A percentile compares a stretch with the other conserved stretches of the same genome.
Evolutionary conservation across 2,329 filamentous ascomycete genomes (phyloP).

Genomic region (Fusarium buxicola): DNA sequence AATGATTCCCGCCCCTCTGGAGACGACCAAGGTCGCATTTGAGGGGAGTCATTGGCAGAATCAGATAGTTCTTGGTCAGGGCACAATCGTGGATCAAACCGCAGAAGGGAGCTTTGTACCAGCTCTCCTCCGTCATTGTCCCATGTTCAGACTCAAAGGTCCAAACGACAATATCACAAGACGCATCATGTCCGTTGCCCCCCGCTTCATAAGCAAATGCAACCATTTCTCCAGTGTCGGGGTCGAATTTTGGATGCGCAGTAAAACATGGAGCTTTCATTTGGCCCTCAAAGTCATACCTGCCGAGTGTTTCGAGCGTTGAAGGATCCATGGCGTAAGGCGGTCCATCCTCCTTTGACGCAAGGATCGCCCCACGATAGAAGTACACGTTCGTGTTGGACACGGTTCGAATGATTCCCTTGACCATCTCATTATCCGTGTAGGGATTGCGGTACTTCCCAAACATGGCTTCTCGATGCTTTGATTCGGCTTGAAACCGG

Average conservation of each 20-base stretch:
- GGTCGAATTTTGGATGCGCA: slow-evolving; percentile 17
- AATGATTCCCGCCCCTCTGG: slow-evolving; percentile 18
- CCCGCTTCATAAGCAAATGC: slow-evolving; percentile 16
- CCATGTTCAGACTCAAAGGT: slow-evolving; percentile 4
- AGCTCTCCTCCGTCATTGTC: slow-evolving; percentile 2
- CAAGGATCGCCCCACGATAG: slow-evolving; percentile 11
- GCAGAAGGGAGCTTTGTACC: slow-evolving; percentile 22
- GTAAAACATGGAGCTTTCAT: slow-evolving; percentile 13
- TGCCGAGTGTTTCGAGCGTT: slow-evolving; percentile 16
- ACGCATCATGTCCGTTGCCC: slow-evolving; percentile 11
- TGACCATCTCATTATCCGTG: slow-evolving; percentile 20
- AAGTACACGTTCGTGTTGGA: slow-evolving; percentile 27
- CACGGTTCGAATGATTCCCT: slow-evolving; percentile 8
- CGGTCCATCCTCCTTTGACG: slow-evolving; percentile 19
- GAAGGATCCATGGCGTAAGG: slow-evolving; percentile 20
- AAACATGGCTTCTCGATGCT: slow-evolving; percentile 10
- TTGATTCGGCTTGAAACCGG: slow-evolving; percentile 1
- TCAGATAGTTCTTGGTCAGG: slow-evolving; percentile 22
- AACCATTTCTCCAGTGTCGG: slow-evolving; percentile 8
- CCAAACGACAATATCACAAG: slow-evolving; percentile 7
- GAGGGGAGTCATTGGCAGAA: slow-evolving; percentile 17
- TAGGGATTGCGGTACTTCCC: slow-evolving; percentile 24
- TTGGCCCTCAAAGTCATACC: slow-evolving; percentile 17
- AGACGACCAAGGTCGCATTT: slow-evolving; percentile 11
- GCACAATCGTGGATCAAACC: slow-evolving; percentile 26